Evolutionary conservation across 192 early-diverging fungal genomes (phyloP), one percentile per base, ranked within the genome.

Genomic region (Coemansia sp.): DNA sequence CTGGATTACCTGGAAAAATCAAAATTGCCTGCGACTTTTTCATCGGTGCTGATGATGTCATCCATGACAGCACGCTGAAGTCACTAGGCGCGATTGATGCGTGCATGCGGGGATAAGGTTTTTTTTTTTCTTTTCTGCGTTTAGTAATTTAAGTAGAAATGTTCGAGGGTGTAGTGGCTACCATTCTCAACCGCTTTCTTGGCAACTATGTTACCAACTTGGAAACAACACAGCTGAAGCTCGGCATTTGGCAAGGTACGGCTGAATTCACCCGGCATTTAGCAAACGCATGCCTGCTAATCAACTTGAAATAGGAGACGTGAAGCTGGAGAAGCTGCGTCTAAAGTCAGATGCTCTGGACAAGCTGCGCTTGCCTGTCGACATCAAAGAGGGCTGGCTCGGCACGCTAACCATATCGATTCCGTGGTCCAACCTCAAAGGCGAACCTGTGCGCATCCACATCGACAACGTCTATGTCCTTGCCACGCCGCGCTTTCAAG

Each of bases 121-220:
- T 15, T 18, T 9, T 10, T 34, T 46, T 39, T 18, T 9, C 12
- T 34, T 46, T 39, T 28, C 28, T 17, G n/a, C 31, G 12, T n/a
- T 34, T 32, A 36, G 1, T 18, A 16, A 28, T 36, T 53, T 51
- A 20, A 11, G 0, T 1, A 5, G 14, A 31, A 47, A 91, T 91
- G 90, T 81, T 91, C 56, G 90, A 91, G 64, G 83, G 84, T 43
- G 70, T 91, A 8, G 90, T 89, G 14, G 86, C 87, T 14, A 88
- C 78, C 44, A 69, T 91, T 18, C 79, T 91, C 49, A 91, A 91
- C 60, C 79, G 84, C 46, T 83, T 98, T 60, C 85, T 98, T 30
- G 95, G 95, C 39, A 92, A 93, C 61, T 96, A 96, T 84, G 92
- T 96, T 39, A 86, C 87, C 31, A 95, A 97, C 74, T 82, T 98